Percentiles rank a stretch among this genome's conserved stretches.
phyloP scores from a whole-genome alignment of 352 stramenopile species.

The Globisporangium lucens region DNA sequence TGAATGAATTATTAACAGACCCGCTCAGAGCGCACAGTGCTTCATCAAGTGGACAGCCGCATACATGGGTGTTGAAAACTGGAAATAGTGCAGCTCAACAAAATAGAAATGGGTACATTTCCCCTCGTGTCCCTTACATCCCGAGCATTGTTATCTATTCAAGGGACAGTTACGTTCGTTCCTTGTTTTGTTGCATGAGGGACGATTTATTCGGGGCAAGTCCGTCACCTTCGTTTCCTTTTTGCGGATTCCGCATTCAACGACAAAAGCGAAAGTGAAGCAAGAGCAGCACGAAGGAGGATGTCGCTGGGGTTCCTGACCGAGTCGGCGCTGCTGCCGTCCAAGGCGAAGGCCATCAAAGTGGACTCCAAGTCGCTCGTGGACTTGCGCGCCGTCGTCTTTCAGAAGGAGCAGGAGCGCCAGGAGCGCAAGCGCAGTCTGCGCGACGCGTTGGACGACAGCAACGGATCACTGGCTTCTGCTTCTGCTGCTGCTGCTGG shows the following conservation, averaged over 20 bases:
- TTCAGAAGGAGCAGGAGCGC: slow-evolving; percentile 78
- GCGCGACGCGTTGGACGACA: slow-evolving; percentile 20
- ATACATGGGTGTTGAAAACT: not conserved
- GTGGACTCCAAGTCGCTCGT: slow-evolving; percentile 83
- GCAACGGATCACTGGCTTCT: slow-evolving; percentile 13
- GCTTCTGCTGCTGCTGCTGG: not conserved
- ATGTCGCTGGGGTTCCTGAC: slow-evolving; percentile 93
- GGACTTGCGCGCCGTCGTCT: slow-evolving; percentile 80
- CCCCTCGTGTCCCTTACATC: not conserved
- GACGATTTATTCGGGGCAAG: not conserved
- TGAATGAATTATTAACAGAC: not conserved
- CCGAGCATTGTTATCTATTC: no score
- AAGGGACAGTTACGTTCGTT: no score
- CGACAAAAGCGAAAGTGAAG: not conserved
- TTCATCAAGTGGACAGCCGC: no score
- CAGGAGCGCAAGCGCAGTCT: slow-evolving; percentile 50
- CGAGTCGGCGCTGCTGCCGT: slow-evolving; percentile 88
- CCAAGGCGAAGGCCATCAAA: slow-evolving; percentile 87
- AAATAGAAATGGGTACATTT: not conserved
- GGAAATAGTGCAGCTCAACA: not conserved
- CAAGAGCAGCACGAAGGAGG: slow-evolving; percentile 4
- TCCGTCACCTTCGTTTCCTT: not conserved
- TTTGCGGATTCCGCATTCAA: not conserved
- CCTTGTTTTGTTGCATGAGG: not conserved
- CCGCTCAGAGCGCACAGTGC: not conserved